phyloP scores from a whole-genome alignment of 805 yeast species.

The Candida coquimbonensis region DNA sequence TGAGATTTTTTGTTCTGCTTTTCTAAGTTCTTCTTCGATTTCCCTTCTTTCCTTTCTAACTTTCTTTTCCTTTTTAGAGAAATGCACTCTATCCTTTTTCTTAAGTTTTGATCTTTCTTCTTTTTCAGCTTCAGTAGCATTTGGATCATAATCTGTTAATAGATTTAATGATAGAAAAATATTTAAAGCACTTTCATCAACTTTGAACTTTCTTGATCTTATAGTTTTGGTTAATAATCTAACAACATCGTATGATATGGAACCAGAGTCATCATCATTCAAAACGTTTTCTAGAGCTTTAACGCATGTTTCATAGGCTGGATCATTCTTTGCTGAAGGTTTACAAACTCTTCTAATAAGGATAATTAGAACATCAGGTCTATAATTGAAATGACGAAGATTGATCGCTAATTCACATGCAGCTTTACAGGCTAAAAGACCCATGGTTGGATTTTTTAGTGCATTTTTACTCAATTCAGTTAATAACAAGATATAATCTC shows the following conservation, averaged over 20 bases:
- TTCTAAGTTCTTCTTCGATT: conserved; percentile 83
- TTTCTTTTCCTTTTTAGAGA: conserved; percentile 86
- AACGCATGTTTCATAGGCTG: conserved; percentile 51
- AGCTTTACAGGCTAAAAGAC: conserved; percentile 61
- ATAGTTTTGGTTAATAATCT: conserved; percentile 63
- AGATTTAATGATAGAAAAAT: conserved; percentile 61
- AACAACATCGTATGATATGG: conserved; percentile 66
- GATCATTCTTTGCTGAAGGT: conserved; percentile 39
- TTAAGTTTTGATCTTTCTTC: conserved; percentile 44
- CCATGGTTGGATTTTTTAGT: conserved; percentile 31
- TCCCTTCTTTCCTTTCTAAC: conserved; percentile 77
- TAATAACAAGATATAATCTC: conserved; percentile 54
- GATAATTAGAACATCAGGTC: conserved; percentile 65
- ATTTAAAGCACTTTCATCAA: conserved; percentile 77
- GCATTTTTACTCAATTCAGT: conserved; percentile 34
- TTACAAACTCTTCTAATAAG: conserved; percentile 62
- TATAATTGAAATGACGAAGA: conserved; percentile 72
- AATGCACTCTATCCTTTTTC: conserved; percentile 85
- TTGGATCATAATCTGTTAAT: conserved; percentile 68
- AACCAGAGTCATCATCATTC: conserved; percentile 77
- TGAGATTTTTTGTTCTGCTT: conserved; percentile 82
- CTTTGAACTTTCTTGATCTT: conserved; percentile 65
- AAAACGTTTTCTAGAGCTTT: conserved; percentile 64
- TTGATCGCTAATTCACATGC: conserved; percentile 69
- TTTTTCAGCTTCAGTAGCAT: conserved; percentile 40